A percentile compares a stretch with the other conserved stretches of the same genome.
phyloP scores from a whole-genome alignment of 2,329 filamentous ascomycete genomes.

The Microdochium nivale region DNA sequence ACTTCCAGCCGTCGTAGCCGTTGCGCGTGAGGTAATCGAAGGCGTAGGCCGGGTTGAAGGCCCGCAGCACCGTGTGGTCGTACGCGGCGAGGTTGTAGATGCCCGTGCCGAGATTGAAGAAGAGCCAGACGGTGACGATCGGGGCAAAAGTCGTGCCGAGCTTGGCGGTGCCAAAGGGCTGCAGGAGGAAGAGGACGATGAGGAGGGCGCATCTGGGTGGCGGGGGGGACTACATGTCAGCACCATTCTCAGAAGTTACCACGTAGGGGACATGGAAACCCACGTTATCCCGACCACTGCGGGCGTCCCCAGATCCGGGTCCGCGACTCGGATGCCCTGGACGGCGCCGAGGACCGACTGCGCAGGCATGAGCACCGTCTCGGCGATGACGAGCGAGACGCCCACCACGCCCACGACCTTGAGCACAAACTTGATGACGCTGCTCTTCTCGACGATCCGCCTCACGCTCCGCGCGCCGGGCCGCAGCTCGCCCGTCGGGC shows the following conservation, averaged over 20 bases:
- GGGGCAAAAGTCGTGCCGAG: conserved; percentile 52
- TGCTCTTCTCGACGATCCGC: conserved; percentile 44
- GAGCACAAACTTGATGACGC: conserved; percentile 36
- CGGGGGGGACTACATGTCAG: neutral
- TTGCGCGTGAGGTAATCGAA: conserved; percentile 50
- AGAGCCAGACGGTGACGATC: conserved; percentile 54
- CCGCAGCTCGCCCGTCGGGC: conserved; percentile 42
- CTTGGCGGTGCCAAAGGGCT: conserved; percentile 54
- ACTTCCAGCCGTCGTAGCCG: conserved; percentile 47
- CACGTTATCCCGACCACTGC: conserved; percentile 49
- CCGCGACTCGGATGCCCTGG: conserved; percentile 49
- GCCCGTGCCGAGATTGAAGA: conserved; percentile 49
- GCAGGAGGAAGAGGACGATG: conserved; percentile 49
- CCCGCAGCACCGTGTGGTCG: conserved; percentile 41
- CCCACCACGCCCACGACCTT: conserved; percentile 53
- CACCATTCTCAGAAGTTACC: too few relatives aligned
- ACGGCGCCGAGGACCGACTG: conserved; percentile 60
- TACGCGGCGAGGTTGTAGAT: conserved; percentile 46
- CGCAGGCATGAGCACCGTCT: conserved; percentile 56
- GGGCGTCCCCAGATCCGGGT: conserved; percentile 39
- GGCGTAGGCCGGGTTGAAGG: conserved; percentile 46
- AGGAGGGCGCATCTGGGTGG: conserved; percentile 45
- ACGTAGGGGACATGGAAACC: neutral
- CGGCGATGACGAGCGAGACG: conserved; percentile 53
- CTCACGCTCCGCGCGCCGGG: conserved; percentile 40